Evolutionary conservation across 805 yeast species (phyloP).

Genomic region (Candida sphagnicola): DNA sequence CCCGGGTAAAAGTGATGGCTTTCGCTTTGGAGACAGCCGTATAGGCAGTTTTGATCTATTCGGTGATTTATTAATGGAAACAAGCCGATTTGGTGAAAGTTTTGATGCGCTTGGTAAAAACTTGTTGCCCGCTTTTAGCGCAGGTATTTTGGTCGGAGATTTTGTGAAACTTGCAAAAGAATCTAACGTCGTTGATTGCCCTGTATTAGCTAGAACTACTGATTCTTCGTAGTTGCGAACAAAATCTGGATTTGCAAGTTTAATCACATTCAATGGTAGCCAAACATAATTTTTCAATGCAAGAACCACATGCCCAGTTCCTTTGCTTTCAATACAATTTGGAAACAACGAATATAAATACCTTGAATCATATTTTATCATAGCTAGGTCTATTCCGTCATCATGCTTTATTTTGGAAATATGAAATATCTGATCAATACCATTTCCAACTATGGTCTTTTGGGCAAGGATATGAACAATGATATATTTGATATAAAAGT

Average conservation of each 20-base stretch:
- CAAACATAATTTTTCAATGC: conserved; percentile 11
- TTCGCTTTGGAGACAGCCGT: not conserved
- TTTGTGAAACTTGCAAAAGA: conserved; percentile 7
- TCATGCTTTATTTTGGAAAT: conserved; percentile 12
- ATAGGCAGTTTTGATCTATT: not conserved
- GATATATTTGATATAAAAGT: conserved; percentile 5
- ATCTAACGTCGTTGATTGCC: conserved; percentile 27
- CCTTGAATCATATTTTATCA: conserved; percentile 15
- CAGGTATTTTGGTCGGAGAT: conserved; percentile 6
- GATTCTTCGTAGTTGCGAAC: conserved; percentile 10
- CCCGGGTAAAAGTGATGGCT: conserved; percentile 1
- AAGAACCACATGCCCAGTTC: not conserved
- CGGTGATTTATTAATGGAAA: not conserved
- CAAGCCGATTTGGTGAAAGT: not conserved
- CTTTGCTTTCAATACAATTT: conserved; percentile 2
- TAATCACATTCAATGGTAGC: conserved; percentile 18
- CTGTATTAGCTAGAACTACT: not conserved
- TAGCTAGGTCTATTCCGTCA: conserved; percentile 13
- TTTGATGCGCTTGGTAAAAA: not conserved
- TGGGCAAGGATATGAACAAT: conserved; percentile 2
- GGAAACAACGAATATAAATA: conserved; percentile 5
- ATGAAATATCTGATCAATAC: not conserved
- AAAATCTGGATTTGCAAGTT: conserved; percentile 11
- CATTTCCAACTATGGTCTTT: not conserved
- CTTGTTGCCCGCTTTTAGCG: not conserved